These are phyloP conservation scores for Waltiozyma sp. DNA, from an alignment of 1,139 yeast species.

Conservation along the genomic window DNA sequence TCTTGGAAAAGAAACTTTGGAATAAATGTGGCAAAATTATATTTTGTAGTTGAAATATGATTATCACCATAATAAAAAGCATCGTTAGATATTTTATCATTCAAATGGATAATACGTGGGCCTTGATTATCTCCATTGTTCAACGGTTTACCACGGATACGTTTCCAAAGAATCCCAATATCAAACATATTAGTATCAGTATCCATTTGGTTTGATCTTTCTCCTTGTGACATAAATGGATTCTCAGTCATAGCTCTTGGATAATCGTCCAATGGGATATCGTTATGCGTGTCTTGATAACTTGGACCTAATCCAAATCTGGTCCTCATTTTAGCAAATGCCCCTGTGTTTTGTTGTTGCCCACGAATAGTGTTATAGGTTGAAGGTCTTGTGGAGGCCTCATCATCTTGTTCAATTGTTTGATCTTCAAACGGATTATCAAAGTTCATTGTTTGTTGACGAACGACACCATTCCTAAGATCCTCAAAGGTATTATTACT, in stretches of 20 bases:
- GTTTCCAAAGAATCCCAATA: slow-evolving; percentile 42
- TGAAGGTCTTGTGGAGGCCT: slow-evolving; percentile 5
- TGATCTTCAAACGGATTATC: slow-evolving; percentile 24
- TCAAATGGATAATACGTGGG: slow-evolving; percentile 65
- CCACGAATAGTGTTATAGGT: slow-evolving; percentile 2
- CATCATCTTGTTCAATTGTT: slow-evolving; percentile 20
- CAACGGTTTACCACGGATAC: slow-evolving; percentile 27
- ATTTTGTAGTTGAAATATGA: slow-evolving; percentile 93
- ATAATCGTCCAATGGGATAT: slow-evolving; percentile 20
- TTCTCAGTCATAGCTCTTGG: slow-evolving; percentile 3
- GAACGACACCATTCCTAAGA: slow-evolving; percentile 17
- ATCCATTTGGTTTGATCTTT: slow-evolving; percentile 7
- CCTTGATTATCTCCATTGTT: slow-evolving; percentile 24
- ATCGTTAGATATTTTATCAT: slow-evolving; percentile 46
- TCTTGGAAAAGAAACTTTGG: slow-evolving; percentile 95
- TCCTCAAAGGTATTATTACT: slow-evolving; percentile 8
- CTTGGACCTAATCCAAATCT: slow-evolving; percentile 15
- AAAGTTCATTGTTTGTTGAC: slow-evolving; percentile 23
- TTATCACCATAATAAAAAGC: slow-evolving; percentile 60
- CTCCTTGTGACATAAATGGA: background rate
- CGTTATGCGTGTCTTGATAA: slow-evolving; percentile 20
- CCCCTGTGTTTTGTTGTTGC: slow-evolving; percentile 3
- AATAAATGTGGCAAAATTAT: slow-evolving; percentile 82
- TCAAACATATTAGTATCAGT: slow-evolving; percentile 32
- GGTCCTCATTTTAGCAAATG: slow-evolving; percentile 14